These are phyloP conservation scores for Dactylonectria macrodidyma DNA, from an alignment of 2,329 filamentous ascomycete genomes.

Conservation along the genomic window DNA sequence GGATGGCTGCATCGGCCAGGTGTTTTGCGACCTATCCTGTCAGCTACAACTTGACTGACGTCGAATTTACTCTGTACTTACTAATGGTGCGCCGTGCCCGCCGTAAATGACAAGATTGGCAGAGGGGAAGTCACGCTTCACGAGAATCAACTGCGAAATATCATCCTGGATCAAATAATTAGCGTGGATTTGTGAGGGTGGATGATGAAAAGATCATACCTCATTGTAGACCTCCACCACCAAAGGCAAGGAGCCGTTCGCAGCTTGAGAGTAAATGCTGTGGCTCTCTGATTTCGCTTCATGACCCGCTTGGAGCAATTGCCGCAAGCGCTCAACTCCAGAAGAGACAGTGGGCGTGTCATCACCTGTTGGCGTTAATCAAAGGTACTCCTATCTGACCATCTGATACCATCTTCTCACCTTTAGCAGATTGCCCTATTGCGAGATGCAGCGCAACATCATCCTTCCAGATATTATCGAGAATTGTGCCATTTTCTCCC, in stretches of 20 bases:
- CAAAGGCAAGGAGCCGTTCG: background rate
- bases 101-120: slow-evolving; percentile 13
- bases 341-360: too few species aligned
- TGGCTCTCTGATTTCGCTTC: too few species aligned
- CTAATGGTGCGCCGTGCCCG: slow-evolving; percentile 9
- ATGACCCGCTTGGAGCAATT: too few species aligned
- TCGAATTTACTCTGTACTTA: too few species aligned
- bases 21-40: too few species aligned
- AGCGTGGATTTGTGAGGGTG: background rate
- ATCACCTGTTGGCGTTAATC: too few species aligned
- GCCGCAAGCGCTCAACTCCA: too few species aligned
- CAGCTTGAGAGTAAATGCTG: slow-evolving; percentile 2
- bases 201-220: background rate
- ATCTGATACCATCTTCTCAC: too few species aligned
- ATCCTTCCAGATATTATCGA: background rate
- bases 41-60: too few species aligned
- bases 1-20: slow-evolving; percentile 1
- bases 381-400: too few species aligned
- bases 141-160: slow-evolving; percentile 8
- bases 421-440: background rate
- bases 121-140: slow-evolving; percentile 11
- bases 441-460: background rate
- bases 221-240: slow-evolving; percentile 14
- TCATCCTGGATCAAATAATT: background rate
- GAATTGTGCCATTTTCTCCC: background rate